Conservation (phyloP, 176 grass and related monocot species). For the Cenchrus americanus region DNA sequence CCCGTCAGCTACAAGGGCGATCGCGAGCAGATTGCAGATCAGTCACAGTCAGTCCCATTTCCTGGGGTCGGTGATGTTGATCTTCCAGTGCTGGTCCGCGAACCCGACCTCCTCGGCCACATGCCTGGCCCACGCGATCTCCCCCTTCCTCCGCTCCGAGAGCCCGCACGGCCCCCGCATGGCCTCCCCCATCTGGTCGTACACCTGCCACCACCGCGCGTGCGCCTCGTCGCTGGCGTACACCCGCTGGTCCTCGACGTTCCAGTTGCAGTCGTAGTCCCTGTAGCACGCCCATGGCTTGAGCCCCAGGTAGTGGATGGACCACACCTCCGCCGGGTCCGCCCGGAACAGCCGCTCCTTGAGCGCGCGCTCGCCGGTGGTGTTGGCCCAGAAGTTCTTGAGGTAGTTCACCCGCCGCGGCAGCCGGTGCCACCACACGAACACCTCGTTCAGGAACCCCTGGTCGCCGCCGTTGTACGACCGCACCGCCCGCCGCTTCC, state of each 20-base stretch:
- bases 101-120: conserved; percentile 56
- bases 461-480: conserved; percentile 99
- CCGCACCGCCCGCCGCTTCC: conserved; percentile 46
- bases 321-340: conserved; percentile 69
- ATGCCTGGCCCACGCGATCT: conserved; percentile 65
- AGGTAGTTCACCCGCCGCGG: conserved; percentile 84
- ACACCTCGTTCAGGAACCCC: conserved; percentile 96
- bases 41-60: conserved; percentile 49
- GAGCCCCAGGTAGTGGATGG: conserved; percentile 86
- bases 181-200: conserved; percentile 71
- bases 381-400: conserved; percentile 93
- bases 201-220: conserved; percentile 77
- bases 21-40: background rate
- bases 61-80: conserved; percentile 73
- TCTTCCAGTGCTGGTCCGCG: conserved; percentile 73
- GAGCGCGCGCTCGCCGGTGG: conserved; percentile 58
- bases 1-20: background rate
- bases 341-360: conserved; percentile 77
- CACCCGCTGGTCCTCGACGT: conserved; percentile 59
- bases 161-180: conserved; percentile 65
- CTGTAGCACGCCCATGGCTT: conserved; percentile 91
- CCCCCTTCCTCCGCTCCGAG: conserved; percentile 58
- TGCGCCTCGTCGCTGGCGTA: conserved; percentile 87
- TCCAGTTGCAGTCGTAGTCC: conserved; percentile 98
- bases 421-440: conserved; percentile 98